Evolutionary conservation across 148 eudicot species (phyloP), one percentile per base, ranked within the genome.

Genomic region (Diospyros lotus): DNA sequence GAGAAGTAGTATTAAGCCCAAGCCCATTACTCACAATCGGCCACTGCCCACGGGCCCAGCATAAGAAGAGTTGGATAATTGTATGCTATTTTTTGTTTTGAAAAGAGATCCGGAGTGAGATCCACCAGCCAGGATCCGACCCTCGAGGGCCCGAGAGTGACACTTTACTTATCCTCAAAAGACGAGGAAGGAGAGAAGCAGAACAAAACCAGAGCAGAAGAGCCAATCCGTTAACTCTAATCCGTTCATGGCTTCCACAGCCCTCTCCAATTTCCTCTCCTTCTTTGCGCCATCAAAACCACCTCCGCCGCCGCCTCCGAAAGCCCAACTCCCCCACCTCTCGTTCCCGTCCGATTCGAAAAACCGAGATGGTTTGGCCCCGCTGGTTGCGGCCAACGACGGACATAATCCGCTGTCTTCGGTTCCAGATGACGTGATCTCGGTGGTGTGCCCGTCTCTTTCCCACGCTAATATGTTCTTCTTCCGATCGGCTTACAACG

Each of bases 401-500:
- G 51, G 50, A 6, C 42, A 52, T 17, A 43, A 51, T 40, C 39
- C 71, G 7, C 71, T 46, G 71, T 74, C 55, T 55, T 80, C 68
- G 64, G n/a, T n/a, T 71, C 83, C 51, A 68, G n/a, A 7, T 58
- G 88, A 87, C 4, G n/a, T 86, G 48, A 78, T 82, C 78, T 72
- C 89, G 1, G 91, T 91, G 6, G 87, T 91, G 0, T 87, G 89
- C 79, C 97, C 97, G 1, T 86, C 93, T 0, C 79, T 89, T 1
- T 87, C 86, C 3, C 74, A 79, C 75, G 69, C 93, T 1, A 89
- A 92, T 72, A 92, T 89, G 43, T 79, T 89, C 52, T 92, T 77
- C 86, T 87, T 83, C 66, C 73, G 64, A 2, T 81, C 94, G 9
- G 85, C 79, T 4, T 94, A 90, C 76, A 89, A 94, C 72, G 97